Evolutionary conservation across 73 alveolate species (phyloP).

Genomic region (Paramecium primaurelia): DNA sequence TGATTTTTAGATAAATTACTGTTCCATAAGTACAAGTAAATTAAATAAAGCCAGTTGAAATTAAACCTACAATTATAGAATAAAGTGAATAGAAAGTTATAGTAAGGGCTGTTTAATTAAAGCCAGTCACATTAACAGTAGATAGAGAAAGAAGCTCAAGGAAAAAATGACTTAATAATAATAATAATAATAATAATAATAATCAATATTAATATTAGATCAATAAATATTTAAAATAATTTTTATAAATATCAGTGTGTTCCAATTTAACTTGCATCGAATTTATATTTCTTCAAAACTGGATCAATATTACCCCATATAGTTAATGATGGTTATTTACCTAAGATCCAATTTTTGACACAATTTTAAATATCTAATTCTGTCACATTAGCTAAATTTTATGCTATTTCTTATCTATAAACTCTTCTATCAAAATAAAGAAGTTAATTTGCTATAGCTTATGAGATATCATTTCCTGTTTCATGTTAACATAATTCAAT

Average conservation of each 20-base stretch:
- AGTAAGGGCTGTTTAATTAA: neutral
- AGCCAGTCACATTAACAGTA: neutral
- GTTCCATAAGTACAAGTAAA: neutral
- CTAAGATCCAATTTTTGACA: conserved; percentile 1
- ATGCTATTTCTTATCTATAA: conserved; percentile 86
- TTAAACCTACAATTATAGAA: neutral
- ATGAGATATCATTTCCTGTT: conserved; percentile 73
- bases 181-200: neutral
- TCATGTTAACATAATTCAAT: conserved; percentile 71
- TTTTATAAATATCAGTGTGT: neutral
- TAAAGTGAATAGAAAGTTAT: neutral
- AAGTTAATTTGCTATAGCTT: conserved; percentile 78
- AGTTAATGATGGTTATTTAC: neutral
- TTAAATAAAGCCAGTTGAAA: neutral
- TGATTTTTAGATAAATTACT: neutral
- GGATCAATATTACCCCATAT: conserved; percentile 45
- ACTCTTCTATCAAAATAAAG: conserved; percentile 85
- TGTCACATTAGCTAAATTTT: conserved; percentile 68
- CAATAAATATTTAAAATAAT: neutral
- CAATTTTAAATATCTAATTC: neutral
- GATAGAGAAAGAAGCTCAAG: conserved; percentile 36
- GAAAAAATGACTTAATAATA: neutral
- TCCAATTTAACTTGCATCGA: neutral
- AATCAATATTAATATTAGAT: neutral
- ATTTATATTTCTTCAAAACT: neutral